These are phyloP conservation scores for Novakomyces olei DNA, from an alignment of 805 yeast species.

Conservation along the genomic window DNA sequence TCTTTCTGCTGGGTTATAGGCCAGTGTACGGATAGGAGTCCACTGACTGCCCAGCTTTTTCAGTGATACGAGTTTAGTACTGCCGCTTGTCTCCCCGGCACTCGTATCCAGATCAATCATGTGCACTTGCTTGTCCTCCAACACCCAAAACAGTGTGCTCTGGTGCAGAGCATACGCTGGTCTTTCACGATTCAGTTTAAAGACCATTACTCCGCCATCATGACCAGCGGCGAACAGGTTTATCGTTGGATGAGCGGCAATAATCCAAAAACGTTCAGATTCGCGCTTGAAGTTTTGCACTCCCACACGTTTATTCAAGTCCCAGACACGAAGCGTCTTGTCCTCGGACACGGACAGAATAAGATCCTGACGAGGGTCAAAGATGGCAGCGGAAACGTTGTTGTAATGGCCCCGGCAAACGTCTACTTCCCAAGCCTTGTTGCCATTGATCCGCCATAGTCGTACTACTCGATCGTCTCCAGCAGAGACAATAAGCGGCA, in stretches of 20 bases:
- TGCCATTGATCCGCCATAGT: conserved; percentile 92
- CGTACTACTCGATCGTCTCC: conserved; percentile 91
- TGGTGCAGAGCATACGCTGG: conserved; percentile 66
- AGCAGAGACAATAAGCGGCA: conserved; percentile 84
- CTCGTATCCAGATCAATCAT: conserved; percentile 35
- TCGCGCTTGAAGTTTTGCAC: conserved; percentile 88
- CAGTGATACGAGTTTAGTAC: conserved; percentile 58
- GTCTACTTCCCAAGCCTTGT: conserved; percentile 98
- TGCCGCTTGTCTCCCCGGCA: conserved; percentile 27
- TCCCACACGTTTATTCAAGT: conserved; percentile 75
- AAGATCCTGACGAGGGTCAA: conserved; percentile 84
- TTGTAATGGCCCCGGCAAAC: conserved; percentile 95
- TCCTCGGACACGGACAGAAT: conserved; percentile 89
- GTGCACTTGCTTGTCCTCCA: conserved; percentile 71
- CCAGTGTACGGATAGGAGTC: conserved; percentile 63
- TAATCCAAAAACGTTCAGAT: conserved; percentile 81
- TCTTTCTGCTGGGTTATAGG: conserved; percentile 83
- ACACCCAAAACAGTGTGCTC: conserved; percentile 52
- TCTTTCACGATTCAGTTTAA: conserved; percentile 90
- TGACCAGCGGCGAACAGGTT: conserved; percentile 91
- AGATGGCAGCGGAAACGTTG: conserved; percentile 67
- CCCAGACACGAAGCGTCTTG: conserved; percentile 93
- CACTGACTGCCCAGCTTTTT: conserved; percentile 69
- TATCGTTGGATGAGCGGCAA: conserved; percentile 71
- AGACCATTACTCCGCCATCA: conserved; percentile 93